Evolutionary conservation across 441 rosid genomes (phyloP).

Genomic region (Gossypium schwendimanii): DNA sequence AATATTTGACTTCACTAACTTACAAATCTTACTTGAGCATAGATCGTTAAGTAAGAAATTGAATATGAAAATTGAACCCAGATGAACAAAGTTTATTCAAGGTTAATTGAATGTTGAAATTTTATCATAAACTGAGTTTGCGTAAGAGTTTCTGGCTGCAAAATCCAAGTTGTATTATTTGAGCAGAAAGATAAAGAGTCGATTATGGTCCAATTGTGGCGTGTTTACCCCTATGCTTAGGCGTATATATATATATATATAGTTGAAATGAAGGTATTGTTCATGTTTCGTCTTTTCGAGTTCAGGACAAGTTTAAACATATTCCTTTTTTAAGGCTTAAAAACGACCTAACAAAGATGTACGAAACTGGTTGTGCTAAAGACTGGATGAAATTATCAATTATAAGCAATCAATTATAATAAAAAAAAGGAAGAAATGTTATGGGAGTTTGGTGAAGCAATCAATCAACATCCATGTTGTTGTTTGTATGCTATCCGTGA

Average conservation of each 20-base stretch:
- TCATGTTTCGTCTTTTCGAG: no score
- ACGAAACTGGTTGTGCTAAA: background rate
- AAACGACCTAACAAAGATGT: background rate
- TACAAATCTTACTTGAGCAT: no score
- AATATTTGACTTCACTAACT: no score
- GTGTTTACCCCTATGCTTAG: no score
- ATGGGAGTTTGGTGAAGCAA: background rate
- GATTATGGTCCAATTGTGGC: no score
- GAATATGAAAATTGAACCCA: background rate
- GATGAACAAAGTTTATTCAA: background rate
- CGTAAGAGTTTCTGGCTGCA: no score
- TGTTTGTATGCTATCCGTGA: background rate
- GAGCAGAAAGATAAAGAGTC: no score
- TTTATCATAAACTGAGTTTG: no score
- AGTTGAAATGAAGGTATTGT: no score
- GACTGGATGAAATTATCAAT: background rate
- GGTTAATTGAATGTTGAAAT: background rate
- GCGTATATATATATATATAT: no score
- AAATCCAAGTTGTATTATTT: no score
- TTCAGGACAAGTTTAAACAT: background rate
- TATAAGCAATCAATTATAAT: background rate
- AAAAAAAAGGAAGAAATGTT: background rate
- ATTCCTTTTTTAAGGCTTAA: background rate
- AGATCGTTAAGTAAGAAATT: no score
- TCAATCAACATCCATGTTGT: background rate